phyloP scores from a whole-genome alignment of 23 red algal species.

The Gracilaria domingensis region DNA sequence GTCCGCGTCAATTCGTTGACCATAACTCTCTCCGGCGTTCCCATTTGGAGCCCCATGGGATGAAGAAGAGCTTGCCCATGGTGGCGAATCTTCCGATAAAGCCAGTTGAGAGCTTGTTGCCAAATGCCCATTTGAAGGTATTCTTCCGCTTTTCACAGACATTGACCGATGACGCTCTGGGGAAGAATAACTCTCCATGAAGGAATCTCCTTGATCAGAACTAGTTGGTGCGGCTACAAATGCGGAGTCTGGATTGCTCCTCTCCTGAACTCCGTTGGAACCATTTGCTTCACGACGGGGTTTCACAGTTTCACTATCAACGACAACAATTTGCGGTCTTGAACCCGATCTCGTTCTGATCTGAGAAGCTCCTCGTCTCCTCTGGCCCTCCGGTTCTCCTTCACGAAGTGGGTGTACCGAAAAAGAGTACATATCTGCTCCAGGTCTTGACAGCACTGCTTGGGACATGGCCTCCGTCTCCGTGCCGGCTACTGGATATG shows the following conservation, averaged over 20 bases:
- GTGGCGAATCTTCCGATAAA: not conserved
- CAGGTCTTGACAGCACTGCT: constrained; percentile 15
- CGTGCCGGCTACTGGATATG: not conserved
- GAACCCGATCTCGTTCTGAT: constrained; percentile 11
- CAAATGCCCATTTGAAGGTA: not conserved
- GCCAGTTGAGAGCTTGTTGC: not conserved
- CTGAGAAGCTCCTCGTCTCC: not conserved
- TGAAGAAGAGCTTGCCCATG: not conserved
- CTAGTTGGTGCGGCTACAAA: not conserved
- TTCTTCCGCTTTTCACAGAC: not conserved
- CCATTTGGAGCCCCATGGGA: not conserved
- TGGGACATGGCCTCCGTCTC: constrained; percentile 29
- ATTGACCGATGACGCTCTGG: not conserved
- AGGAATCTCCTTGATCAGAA: constrained; percentile 28
- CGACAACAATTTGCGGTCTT: constrained; percentile 70
- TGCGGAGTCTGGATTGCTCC: not conserved
- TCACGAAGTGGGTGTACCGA: constrained; percentile 31
- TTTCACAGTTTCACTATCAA: constrained; percentile 7
- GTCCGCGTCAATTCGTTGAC: not conserved
- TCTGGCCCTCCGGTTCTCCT: not conserved
- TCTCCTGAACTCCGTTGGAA: not conserved
- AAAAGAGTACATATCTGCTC: constrained; percentile 43
- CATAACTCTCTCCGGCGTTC: not conserved
- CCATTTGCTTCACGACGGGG: constrained; percentile 23
- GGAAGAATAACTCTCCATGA: constrained; percentile 15